A percentile compares a stretch with the other conserved stretches of the same genome.
phyloP scores from a whole-genome alignment of 2,329 filamentous ascomycete species.

The Penicillium sp. region DNA sequence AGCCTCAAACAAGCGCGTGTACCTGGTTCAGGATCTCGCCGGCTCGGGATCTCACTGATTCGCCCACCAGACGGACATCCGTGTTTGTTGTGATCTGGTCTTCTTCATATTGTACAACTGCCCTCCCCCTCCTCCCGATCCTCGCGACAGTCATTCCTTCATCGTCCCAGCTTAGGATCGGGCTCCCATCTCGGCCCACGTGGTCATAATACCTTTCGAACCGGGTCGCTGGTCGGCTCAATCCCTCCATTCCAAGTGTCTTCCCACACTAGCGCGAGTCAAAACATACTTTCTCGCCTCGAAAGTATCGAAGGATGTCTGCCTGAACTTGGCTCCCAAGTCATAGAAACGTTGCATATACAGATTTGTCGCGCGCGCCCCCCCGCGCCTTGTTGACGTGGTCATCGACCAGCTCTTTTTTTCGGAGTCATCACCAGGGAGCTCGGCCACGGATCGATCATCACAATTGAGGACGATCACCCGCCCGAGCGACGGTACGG shows the following conservation, averaged over 20 bases:
- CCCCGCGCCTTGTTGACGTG: conserved; percentile 12
- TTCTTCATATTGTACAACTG: conserved; percentile 4
- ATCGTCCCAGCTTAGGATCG: conserved; percentile 3
- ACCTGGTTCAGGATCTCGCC: conserved; percentile 11
- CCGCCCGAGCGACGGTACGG: conserved; percentile 11
- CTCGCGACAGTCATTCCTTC: conserved; percentile 9
- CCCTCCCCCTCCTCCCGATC: conserved; percentile 1
- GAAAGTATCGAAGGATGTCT: conserved; percentile 24
- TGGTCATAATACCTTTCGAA: conserved; percentile 7
- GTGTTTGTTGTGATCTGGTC: conserved; percentile 13
- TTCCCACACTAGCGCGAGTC: too few relatives aligned
- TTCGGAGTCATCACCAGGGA: conserved; percentile 16
- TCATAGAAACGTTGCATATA: too few relatives aligned
- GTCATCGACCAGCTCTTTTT: conserved; percentile 17
- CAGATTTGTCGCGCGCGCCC: too few relatives aligned
- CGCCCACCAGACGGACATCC: conserved; percentile 5
- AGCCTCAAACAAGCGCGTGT: conserved; percentile 10
- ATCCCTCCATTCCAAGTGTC: neutral
- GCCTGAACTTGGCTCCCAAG: conserved; percentile 13
- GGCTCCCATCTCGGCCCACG: conserved; percentile 7
- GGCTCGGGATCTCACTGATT: conserved; percentile 12
- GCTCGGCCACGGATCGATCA: conserved; percentile 15
- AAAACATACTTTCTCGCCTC: too few relatives aligned
- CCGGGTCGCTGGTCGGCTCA: conserved; percentile 30
- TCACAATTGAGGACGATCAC: conserved; percentile 12